Conservation (phyloP, 2,329 filamentous ascomycete genomes). For the Trichoderma guizhouense region DNA sequence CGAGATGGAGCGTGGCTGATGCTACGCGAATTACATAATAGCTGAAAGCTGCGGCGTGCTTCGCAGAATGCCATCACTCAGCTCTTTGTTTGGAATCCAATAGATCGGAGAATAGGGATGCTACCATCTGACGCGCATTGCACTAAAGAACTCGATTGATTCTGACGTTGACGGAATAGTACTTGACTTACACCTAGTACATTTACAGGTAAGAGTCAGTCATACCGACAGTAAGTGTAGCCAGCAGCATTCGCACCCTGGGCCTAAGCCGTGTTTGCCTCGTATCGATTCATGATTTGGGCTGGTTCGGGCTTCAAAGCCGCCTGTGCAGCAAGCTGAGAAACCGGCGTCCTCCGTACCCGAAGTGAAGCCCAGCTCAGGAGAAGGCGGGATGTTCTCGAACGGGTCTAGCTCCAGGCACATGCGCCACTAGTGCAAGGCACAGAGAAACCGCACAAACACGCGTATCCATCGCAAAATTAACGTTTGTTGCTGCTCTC, state of each 20-base stretch:
- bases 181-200: background rate
- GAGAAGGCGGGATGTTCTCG: background rate
- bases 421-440: conserved; percentile 13
- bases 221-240: background rate
- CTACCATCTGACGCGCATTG: background rate
- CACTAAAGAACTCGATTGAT: background rate
- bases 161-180: background rate
- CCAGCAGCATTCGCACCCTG: background rate
- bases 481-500: background rate
- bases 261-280: background rate
- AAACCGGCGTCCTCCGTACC: conserved; percentile 6
- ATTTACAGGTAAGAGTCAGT: background rate
- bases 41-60: background rate
- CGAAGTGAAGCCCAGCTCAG: background rate
- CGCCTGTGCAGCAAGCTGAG: background rate
- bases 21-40: conserved; percentile 2
- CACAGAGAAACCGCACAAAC: background rate
- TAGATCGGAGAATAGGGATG: background rate
- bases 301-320: background rate
- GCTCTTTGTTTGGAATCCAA: background rate
- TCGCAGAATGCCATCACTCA: background rate
- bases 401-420: conserved; percentile 14
- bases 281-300: background rate
- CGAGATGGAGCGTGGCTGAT: background rate
- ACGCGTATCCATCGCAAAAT: background rate